A percentile compares a stretch with the other conserved stretches of the same genome.
phyloP scores from a whole-genome alignment of 176 grass and related monocot species.

The Hordeum vulgare region DNA sequence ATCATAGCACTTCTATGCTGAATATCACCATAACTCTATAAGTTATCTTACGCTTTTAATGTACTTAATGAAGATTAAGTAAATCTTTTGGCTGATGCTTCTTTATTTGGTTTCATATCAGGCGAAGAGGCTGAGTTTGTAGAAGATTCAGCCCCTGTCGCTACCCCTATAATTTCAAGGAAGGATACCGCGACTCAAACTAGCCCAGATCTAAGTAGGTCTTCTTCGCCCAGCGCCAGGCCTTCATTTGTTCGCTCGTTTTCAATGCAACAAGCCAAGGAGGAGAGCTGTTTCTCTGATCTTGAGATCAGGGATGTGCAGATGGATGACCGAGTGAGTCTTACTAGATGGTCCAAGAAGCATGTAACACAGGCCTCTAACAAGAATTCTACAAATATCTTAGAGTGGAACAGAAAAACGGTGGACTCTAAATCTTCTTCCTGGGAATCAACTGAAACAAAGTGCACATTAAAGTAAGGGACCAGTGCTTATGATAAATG shows the following conservation, averaged over 20 bases:
- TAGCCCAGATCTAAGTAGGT: conserved; percentile 64
- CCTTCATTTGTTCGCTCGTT: conserved; percentile 27
- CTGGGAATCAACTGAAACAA: conserved; percentile 53
- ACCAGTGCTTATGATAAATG: neutral
- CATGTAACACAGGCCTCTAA: conserved; percentile 41
- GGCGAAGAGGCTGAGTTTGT: conserved; percentile 52
- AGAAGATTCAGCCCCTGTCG: conserved; percentile 21
- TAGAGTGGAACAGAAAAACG: conserved; percentile 74
- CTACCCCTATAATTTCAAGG: conserved; percentile 19
- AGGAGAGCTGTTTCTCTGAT: conserved; percentile 62
- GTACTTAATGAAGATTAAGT: neutral
- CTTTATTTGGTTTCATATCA: conserved; percentile 33
- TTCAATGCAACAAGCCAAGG: conserved; percentile 34
- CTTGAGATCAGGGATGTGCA: conserved; percentile 81
- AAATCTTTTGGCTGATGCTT: neutral
- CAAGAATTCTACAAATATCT: conserved; percentile 54
- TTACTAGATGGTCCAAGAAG: conserved; percentile 93
- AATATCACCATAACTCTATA: neutral
- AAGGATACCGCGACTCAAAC: conserved; percentile 91
- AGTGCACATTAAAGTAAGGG: conserved; percentile 68
- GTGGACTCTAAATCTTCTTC: conserved; percentile 50
- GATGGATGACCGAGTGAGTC: conserved; percentile 71
- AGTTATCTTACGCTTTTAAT: neutral
- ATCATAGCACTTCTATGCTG: neutral
- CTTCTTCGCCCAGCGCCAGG: conserved; percentile 49